Evolutionary conservation across 768 basidiomycete species (phyloP).

Genomic region (Zangia roseola): DNA sequence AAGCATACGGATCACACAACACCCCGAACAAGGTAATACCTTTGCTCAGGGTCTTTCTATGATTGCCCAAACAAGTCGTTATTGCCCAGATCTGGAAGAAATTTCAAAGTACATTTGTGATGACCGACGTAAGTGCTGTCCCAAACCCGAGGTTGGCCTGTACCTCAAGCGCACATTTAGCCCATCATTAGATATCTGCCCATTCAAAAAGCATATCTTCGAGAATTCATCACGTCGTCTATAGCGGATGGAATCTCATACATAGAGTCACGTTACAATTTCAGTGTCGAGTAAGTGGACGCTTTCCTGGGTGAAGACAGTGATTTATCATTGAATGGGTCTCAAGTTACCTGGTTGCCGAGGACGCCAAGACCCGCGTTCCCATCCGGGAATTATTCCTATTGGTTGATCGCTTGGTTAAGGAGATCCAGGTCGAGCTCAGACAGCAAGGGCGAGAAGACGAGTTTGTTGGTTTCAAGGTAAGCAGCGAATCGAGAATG

Average conservation of each 20-base stretch:
- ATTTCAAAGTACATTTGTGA: slow-evolving; percentile 17
- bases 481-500: slow-evolving; percentile 8
- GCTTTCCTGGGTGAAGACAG: background rate
- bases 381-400: slow-evolving; percentile 36
- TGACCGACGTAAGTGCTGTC: slow-evolving; percentile 21
- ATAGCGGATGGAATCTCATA: slow-evolving; percentile 48
- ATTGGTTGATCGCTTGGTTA: slow-evolving; percentile 35
- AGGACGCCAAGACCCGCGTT: slow-evolving; percentile 37
- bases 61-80: background rate
- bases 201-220: slow-evolving; percentile 15
- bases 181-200: slow-evolving; percentile 27
- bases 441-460: slow-evolving; percentile 36
- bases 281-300: slow-evolving; percentile 33
- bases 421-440: slow-evolving; percentile 36
- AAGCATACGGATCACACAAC: slow-evolving; percentile 45
- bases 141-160: background rate
- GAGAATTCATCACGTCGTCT: slow-evolving; percentile 37
- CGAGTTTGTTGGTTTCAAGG: slow-evolving; percentile 43
- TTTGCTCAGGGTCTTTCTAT: background rate
- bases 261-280: slow-evolving; percentile 42
- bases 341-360: slow-evolving; percentile 40
- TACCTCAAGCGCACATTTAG: slow-evolving; percentile 14
- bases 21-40: slow-evolving; percentile 37
- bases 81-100: slow-evolving; percentile 22
- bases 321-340: background rate